A percentile compares a stretch with the other conserved stretches of the same genome.
Evolutionary conservation across 495 filamentous ascomycete species (phyloP).

Genomic region (Aspergillus nanangensis): DNA sequence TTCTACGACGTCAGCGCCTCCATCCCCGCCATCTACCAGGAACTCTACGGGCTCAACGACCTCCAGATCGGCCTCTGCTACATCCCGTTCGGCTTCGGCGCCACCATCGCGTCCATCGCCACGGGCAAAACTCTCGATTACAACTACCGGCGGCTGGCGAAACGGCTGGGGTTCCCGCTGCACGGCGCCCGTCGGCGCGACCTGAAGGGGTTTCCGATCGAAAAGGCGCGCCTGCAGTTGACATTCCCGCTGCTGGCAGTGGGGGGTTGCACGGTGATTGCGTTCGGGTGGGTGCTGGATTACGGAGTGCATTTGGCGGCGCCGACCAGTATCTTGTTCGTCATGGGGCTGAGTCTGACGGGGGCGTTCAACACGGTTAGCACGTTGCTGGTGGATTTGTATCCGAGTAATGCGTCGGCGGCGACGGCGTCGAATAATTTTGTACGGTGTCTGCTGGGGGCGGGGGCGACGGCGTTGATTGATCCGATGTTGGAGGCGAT

Average conservation of each 20-base stretch:
- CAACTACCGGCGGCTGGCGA: too few species aligned
- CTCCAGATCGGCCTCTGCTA: slow-evolving; percentile 48
- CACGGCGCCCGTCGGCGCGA: slow-evolving; percentile 45
- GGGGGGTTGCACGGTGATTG: slow-evolving; percentile 31
- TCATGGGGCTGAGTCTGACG: slow-evolving; percentile 53
- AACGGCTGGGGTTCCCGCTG: slow-evolving; percentile 47
- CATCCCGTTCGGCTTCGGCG: slow-evolving; percentile 41
- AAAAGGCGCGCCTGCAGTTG: slow-evolving; percentile 55
- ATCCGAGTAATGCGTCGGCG: slow-evolving; percentile 54
- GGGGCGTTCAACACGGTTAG: slow-evolving; percentile 54
- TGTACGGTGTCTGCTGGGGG: slow-evolving; percentile 62
- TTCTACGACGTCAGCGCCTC: too few species aligned
- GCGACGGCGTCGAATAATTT: slow-evolving; percentile 71
- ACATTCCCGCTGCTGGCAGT: slow-evolving; percentile 36
- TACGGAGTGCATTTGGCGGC: slow-evolving; percentile 36
- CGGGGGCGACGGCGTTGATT: slow-evolving; percentile 60
- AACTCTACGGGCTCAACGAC: too few species aligned
- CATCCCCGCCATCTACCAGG: too few species aligned
- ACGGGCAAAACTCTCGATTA: slow-evolving; percentile 85
- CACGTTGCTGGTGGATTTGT: slow-evolving; percentile 63
- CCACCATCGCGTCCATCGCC: slow-evolving; percentile 80
- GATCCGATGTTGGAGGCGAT: slow-evolving; percentile 61
- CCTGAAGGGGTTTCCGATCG: slow-evolving; percentile 56
- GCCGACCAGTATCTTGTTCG: slow-evolving; percentile 52
- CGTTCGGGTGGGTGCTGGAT: slow-evolving; percentile 36